phyloP scores from a whole-genome alignment of 140 eudicot genomes.

The Erigeron philadelphicus region DNA sequence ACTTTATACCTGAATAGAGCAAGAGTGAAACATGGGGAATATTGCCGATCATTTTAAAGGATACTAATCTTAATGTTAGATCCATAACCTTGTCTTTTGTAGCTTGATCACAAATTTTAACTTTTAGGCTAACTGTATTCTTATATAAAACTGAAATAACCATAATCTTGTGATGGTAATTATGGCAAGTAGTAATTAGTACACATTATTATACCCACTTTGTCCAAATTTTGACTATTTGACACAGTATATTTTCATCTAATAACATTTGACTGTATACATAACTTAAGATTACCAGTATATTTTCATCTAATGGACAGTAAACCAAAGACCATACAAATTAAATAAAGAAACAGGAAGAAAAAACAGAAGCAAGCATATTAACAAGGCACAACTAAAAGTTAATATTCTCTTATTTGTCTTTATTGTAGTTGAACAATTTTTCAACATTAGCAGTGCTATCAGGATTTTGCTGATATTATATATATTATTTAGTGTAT shows the following conservation, averaged over 20 bases:
- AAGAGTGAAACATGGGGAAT: neutral
- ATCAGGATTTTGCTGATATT: neutral
- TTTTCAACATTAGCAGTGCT: neutral
- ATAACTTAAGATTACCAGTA: no score
- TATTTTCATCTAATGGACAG: no score
- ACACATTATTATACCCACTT: neutral
- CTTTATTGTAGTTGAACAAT: neutral
- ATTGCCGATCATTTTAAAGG: conserved; percentile 5
- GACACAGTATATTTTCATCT: no score
- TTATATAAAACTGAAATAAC: conserved; percentile 3
- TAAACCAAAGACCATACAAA: no score
- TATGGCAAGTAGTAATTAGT: neutral
- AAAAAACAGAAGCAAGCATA: neutral
- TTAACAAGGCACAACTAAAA: conserved; percentile 17
- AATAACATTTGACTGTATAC: no score
- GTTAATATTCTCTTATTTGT: conserved; percentile 23
- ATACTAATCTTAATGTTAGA: conserved; percentile 8
- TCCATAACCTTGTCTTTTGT: conserved; percentile 27
- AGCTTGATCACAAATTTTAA: neutral
- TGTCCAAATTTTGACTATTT: no score
- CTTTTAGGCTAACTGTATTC: neutral
- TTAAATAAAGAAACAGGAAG: neutral
- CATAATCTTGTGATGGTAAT: neutral
- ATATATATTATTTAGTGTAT: neutral
- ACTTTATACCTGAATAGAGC: conserved; percentile 6